Evolutionary conservation across 805 yeast species (phyloP), one percentile per base, ranked within the genome.

Genomic region (Brettanomyces bruxellensis): DNA sequence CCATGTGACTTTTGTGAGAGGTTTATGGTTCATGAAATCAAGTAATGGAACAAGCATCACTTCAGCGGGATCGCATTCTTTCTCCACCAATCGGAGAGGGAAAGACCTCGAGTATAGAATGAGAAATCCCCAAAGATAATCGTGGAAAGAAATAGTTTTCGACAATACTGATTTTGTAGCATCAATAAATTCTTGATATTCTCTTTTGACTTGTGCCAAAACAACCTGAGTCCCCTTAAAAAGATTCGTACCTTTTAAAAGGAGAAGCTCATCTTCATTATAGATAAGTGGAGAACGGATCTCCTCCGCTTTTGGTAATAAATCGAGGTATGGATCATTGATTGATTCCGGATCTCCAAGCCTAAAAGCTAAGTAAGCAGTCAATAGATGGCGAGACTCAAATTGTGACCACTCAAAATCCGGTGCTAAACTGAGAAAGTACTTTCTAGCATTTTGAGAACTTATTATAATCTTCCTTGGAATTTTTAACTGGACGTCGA

Each of bases 21-120:
- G 79, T 48, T 74, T 65, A 62, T 90, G 97, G 57, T 90, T 90
- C 45, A 89, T 64, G 14, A 87, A 64, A 58, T 90, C 97, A 12
- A 87, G 73, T 9, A 90, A 57, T 2, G 97, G 97, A 23, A 83
- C 62, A 24, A 90, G 66, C 71, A 90, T 79, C 73, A 64, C 64
- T 11, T 59, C 51, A 41, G 52, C 47, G 9, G 52, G 45, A 6
- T 50, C 38, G 2, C 57, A 51, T 1, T 39, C 36, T 3, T 49
- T 34, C 23, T 69, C 67, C 8, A 79, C 53, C 4, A 89, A 59
- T 42, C 83, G 66, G 43, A 76, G 74, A 2, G 96, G 96, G 57
- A 90, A 90, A 0, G 93, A 81, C 51, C 97, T 72, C 1, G 96
- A 85, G 5, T 83, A 77, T 47, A 86, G 67, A 18, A 86, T 83